Evolutionary conservation across 2,329 filamentous ascomycete species (phyloP).

Genomic region (Cryphonectria parasitica): DNA sequence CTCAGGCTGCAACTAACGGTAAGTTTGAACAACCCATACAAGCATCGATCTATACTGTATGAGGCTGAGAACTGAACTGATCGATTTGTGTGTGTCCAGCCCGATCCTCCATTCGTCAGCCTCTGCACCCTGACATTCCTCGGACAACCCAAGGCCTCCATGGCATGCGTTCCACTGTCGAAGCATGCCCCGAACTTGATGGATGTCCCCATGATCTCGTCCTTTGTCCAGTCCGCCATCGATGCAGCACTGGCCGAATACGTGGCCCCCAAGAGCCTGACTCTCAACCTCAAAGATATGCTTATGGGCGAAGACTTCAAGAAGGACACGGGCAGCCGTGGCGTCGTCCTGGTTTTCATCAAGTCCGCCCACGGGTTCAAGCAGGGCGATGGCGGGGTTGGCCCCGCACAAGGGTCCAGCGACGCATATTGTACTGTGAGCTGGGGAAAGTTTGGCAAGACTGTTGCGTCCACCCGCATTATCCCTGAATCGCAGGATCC

Average conservation of each 20-base stretch:
- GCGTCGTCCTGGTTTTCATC: conserved; percentile 68
- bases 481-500: conserved; percentile 69
- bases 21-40: neutral
- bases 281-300: conserved; percentile 76
- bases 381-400: conserved; percentile 67
- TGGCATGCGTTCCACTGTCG: conserved; percentile 72
- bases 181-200: conserved; percentile 73
- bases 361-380: conserved; percentile 72
- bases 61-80: neutral
- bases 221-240: conserved; percentile 75
- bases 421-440: conserved; percentile 74
- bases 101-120: conserved; percentile 78
- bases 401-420: conserved; percentile 64
- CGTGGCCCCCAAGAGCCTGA: conserved; percentile 75
- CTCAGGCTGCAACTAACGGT: conserved; percentile 69
- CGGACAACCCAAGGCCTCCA: conserved; percentile 72
- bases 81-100: conserved; percentile 36
- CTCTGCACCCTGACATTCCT: conserved; percentile 75
- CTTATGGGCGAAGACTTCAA: conserved; percentile 79
- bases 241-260: conserved; percentile 76
- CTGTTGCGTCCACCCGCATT: conserved; percentile 68
- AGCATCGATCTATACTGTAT: neutral
- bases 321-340: conserved; percentile 69
- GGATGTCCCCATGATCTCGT: conserved; percentile 74
- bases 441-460: conserved; percentile 79